Evolutionary conservation across 1,139 yeast genomes (phyloP).

Genomic region (Geotrichum aggregatum): DNA sequence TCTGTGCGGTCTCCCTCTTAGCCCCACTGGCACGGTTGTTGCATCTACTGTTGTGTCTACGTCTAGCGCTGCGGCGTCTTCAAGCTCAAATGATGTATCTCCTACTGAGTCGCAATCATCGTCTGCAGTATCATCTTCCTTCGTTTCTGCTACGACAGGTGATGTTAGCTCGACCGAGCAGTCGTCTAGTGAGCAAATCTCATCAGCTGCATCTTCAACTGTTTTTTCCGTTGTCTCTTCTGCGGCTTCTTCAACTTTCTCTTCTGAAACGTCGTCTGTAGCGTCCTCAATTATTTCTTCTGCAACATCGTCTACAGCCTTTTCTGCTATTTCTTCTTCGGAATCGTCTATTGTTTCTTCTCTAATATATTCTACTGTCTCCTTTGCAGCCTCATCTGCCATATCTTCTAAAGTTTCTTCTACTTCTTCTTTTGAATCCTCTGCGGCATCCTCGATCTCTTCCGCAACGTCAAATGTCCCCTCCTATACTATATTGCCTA

Average conservation of each 20-base stretch:
- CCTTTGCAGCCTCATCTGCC: neutral
- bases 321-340: conserved; percentile 3
- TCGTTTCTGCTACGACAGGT: neutral
- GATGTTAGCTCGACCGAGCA: neutral
- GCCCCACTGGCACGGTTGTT: conserved; percentile 10
- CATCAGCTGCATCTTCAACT: neutral
- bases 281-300: conserved; percentile 7
- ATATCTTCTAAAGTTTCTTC: neutral
- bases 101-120: neutral
- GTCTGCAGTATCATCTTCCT: conserved; percentile 2
- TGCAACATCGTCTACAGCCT: neutral
- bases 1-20: conserved; percentile 10
- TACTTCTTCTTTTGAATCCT: neutral
- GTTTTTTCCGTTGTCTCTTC: neutral
- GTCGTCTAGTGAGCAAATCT: neutral
- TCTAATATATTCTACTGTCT: neutral
- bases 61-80: conserved; percentile 5
- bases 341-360: too few species aligned
- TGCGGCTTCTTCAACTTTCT: neutral
- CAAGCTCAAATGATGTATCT: conserved; percentile 2
- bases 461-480: conserved; percentile 23
- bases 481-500: conserved; percentile 19
- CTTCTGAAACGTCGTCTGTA: neutral
- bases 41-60: conserved; percentile 4
- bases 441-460: too few species aligned